A percentile compares a stretch with the other conserved stretches of the same genome.
These are phyloP conservation scores for Aspergillus cavernicola DNA, from an alignment of 495 filamentous ascomycete species.

Conservation along the genomic window DNA sequence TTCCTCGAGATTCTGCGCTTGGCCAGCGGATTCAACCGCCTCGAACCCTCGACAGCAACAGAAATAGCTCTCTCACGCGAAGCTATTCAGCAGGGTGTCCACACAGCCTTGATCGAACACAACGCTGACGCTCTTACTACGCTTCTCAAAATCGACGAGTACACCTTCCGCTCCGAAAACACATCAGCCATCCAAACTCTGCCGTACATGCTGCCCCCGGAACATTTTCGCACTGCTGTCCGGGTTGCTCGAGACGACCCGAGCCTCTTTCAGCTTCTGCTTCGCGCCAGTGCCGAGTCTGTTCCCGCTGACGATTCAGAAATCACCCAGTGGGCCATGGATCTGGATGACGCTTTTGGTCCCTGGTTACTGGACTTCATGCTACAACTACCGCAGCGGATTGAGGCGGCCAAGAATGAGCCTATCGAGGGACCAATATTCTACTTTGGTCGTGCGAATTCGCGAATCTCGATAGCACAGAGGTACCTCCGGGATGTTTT, in stretches of 20 bases:
- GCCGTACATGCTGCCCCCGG: constrained; percentile 25
- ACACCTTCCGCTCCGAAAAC: constrained; percentile 21
- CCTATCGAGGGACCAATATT: constrained; percentile 23
- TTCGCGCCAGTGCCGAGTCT: constrained; percentile 41
- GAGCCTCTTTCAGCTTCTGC: constrained; percentile 30
- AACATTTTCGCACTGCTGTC: constrained; percentile 30
- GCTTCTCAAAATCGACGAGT: constrained; percentile 43
- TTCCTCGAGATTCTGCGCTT: constrained; percentile 38
- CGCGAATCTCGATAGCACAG: constrained; percentile 16
- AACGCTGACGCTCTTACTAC: constrained; percentile 29
- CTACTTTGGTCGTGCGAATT: constrained; percentile 26
- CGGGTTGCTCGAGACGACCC: constrained; percentile 21
- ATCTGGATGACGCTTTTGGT: constrained; percentile 25
- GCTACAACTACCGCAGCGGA: constrained; percentile 25
- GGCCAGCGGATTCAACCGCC: constrained; percentile 21
- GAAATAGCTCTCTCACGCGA: constrained; percentile 21
- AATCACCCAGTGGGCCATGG: constrained; percentile 35
- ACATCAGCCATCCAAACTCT: neutral
- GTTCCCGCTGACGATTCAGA: constrained; percentile 30
- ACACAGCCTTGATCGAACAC: constrained; percentile 26
- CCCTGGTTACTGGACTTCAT: constrained; percentile 37
- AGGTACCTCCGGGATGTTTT: constrained; percentile 29
- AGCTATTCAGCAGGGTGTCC: constrained; percentile 35
- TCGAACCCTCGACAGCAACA: neutral
- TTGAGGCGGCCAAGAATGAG: constrained; percentile 14